Percentiles rank a stretch among this genome's conserved stretches.
phyloP scores from a whole-genome alignment of 2,329 filamentous ascomycete species.

The Diaporthe longicolla region DNA sequence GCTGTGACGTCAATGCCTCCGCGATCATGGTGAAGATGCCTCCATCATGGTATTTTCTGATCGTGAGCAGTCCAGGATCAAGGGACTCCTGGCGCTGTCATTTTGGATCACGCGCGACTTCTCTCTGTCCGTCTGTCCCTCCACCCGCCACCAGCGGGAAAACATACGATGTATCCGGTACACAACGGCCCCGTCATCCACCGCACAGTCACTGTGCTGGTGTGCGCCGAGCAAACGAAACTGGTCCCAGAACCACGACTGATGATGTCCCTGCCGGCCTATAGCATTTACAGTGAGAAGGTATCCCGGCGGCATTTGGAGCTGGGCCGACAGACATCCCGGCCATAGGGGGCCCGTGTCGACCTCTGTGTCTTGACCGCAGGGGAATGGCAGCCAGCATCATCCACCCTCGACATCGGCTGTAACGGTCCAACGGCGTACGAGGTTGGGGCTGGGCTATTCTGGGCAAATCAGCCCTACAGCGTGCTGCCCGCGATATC shows the following conservation, averaged over 20 bases:
- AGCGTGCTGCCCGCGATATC: not conserved
- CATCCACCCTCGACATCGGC: slow-evolving; percentile 3
- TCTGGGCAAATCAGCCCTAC: slow-evolving; percentile 24
- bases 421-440: not conserved
- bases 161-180: not conserved
- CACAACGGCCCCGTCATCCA: not conserved
- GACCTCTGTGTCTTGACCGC: slow-evolving; percentile 4
- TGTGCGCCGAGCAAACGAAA: not conserved
- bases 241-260: not conserved
- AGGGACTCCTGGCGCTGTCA: slow-evolving; percentile 9
- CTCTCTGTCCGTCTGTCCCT: not conserved
- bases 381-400: not conserved
- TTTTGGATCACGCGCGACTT: slow-evolving; percentile 11
- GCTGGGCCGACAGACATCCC: slow-evolving; percentile 15
- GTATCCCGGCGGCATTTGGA: not conserved
- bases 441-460: not conserved
- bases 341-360: not conserved
- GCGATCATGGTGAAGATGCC: slow-evolving; percentile 15
- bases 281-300: not conserved
- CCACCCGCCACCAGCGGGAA: not conserved
- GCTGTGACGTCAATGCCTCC: slow-evolving; percentile 24
- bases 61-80: not conserved
- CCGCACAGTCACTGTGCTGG: not conserved
- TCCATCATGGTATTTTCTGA: slow-evolving; percentile 8
- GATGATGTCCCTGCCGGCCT: not conserved